phyloP scores from a whole-genome alignment of 2,329 filamentous ascomycete species.

The Colletotrichum melonis region DNA sequence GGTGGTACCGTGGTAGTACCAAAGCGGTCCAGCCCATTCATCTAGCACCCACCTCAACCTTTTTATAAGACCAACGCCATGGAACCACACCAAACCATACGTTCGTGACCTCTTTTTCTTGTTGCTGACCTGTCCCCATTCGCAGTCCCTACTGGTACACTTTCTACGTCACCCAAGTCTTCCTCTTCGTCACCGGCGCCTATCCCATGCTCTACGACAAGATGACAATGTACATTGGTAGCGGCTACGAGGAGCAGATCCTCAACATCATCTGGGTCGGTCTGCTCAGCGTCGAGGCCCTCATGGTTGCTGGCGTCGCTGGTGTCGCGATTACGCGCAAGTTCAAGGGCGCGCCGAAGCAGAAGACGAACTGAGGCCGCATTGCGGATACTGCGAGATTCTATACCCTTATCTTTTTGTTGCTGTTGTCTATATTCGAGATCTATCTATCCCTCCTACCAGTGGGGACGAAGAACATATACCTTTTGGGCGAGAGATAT shows the following conservation, averaged over 20 bases:
- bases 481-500: background rate
- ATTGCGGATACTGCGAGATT: background rate
- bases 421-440: background rate
- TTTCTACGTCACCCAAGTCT: slow-evolving; percentile 38
- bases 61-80: slow-evolving; percentile 1
- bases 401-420: background rate
- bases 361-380: slow-evolving; percentile 20
- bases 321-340: slow-evolving; percentile 45
- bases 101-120: background rate
- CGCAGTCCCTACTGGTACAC: slow-evolving; percentile 38
- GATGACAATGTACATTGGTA: slow-evolving; percentile 42
- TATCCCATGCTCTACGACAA: slow-evolving; percentile 43
- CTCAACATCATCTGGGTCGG: slow-evolving; percentile 60
- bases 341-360: slow-evolving; percentile 36
- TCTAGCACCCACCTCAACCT: background rate
- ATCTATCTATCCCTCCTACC: background rate
- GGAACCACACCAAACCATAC: background rate
- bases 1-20: too few relatives aligned
- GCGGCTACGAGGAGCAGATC: slow-evolving; percentile 50
- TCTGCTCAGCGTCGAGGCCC: slow-evolving; percentile 56
- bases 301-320: slow-evolving; percentile 55
- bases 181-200: slow-evolving; percentile 35
- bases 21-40: background rate
- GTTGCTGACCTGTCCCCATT: background rate
- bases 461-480: background rate